Evolutionary conservation across 2,329 filamentous ascomycete genomes (phyloP).

Genomic region (Diplodia seriata): DNA sequence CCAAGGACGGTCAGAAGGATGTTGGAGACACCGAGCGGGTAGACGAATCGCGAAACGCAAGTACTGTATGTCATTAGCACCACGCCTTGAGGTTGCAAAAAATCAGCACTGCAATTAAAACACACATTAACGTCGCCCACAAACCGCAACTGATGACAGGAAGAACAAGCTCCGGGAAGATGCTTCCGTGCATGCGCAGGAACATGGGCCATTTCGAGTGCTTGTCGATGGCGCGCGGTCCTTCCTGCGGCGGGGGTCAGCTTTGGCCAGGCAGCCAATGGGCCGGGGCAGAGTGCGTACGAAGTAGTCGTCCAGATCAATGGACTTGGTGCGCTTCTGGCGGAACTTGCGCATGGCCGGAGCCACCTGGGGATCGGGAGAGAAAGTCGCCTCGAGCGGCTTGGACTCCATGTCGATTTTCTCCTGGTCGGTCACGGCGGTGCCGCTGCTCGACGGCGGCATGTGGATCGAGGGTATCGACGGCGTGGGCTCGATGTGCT

Average conservation of each 20-base stretch:
- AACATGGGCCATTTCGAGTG: conserved; percentile 81
- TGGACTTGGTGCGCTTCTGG: conserved; percentile 41
- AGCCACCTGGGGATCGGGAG: conserved; percentile 9
- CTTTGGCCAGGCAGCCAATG: conserved; percentile 34
- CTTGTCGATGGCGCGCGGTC: conserved; percentile 72
- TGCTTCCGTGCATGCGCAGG: conserved; percentile 76
- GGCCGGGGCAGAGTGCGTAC: conserved; percentile 45
- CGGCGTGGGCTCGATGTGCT: conserved; percentile 8
- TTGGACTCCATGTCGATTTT: conserved; percentile 20
- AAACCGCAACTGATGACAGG: conserved; percentile 67
- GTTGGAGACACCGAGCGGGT: conserved; percentile 65
- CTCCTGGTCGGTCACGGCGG: conserved; percentile 16
- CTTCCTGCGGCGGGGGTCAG: conserved; percentile 40
- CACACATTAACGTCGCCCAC: conserved; percentile 70
- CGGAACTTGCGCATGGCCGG: conserved; percentile 22
- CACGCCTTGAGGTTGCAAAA: background rate
- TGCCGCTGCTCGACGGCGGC: conserved; percentile 29
- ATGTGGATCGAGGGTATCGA: background rate
- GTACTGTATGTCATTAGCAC: conserved; percentile 13
- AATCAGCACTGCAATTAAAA: conserved; percentile 39
- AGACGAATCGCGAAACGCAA: conserved; percentile 56
- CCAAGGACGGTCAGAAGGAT: conserved; percentile 77
- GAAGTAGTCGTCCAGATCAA: conserved; percentile 66
- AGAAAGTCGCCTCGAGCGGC: conserved; percentile 25
- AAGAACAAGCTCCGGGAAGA: conserved; percentile 75